These are phyloP conservation scores for Naganishia liquefaciens DNA, from an alignment of 1,284 basidiomycete genomes.

Conservation along the genomic window DNA sequence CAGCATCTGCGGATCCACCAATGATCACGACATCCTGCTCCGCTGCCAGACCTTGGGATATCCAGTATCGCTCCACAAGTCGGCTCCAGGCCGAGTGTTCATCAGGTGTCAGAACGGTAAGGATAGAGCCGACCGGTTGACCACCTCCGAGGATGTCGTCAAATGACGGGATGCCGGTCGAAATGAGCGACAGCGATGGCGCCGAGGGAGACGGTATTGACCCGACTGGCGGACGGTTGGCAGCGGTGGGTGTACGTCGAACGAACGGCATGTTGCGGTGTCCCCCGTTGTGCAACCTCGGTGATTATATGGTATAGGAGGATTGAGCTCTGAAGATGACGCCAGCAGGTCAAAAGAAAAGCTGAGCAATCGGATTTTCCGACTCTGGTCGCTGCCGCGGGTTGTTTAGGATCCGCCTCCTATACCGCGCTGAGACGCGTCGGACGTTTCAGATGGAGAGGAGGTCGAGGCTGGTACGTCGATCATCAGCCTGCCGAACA, in stretches of 20 bases:
- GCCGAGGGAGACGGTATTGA: conserved; percentile 66
- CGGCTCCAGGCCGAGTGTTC: conserved; percentile 80
- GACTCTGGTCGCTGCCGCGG: background rate
- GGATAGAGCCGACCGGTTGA: conserved; percentile 75
- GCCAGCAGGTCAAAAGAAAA: background rate
- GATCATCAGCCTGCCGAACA: too few relatives aligned
- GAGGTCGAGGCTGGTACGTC: too few relatives aligned
- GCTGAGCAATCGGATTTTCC: background rate
- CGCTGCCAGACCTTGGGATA: conserved; percentile 77
- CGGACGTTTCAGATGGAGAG: too few relatives aligned
- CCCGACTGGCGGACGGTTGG: conserved; percentile 54
- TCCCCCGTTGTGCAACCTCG: too few relatives aligned
- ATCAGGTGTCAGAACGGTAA: conserved; percentile 77
- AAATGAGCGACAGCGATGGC: conserved; percentile 66
- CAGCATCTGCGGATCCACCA: conserved; percentile 55
- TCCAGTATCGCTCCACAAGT: conserved; percentile 81
- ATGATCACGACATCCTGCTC: conserved; percentile 71
- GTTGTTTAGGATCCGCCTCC: too few relatives aligned
- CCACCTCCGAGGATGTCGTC: conserved; percentile 95
- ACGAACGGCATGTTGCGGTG: conserved; percentile 20
- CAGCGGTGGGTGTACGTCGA: conserved; percentile 18
- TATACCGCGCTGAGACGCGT: too few relatives aligned
- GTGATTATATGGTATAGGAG: too few relatives aligned
- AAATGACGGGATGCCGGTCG: conserved; percentile 88
- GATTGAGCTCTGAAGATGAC: background rate